phyloP scores from a whole-genome alignment of 2,329 filamentous ascomycete genomes.

The Didymella lethalis region DNA sequence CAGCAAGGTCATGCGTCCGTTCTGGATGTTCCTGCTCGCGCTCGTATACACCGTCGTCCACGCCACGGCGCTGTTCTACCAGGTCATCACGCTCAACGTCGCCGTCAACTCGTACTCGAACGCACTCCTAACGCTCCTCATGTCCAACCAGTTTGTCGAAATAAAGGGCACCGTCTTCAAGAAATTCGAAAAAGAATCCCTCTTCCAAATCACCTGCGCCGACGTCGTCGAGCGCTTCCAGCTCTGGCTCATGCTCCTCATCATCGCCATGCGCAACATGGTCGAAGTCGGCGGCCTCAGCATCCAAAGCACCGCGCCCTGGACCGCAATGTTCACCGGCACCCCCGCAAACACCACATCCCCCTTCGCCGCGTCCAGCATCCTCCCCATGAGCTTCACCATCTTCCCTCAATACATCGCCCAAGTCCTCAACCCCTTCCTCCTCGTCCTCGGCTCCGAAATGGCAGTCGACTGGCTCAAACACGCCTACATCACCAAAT shows the following conservation, averaged over 20 bases:
- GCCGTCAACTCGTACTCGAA: constrained; percentile 99
- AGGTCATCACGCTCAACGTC: constrained; percentile 96
- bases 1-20: constrained; percentile 86
- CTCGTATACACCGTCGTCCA: constrained; percentile 89
- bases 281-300: constrained; percentile 92
- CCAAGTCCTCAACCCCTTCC: constrained; percentile 89
- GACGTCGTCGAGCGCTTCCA: constrained; percentile 98
- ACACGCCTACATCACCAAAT: constrained; percentile 97
- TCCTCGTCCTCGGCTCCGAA: constrained; percentile 93
- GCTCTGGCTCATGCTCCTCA: constrained; percentile 94
- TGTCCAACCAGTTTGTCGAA: constrained; percentile 98
- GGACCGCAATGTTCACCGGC: constrained; percentile 40
- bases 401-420: constrained; percentile 86
- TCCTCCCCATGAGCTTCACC: constrained; percentile 89
- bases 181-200: constrained; percentile 96
- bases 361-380: constrained; percentile 69
- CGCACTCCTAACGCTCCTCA: constrained; percentile 85
- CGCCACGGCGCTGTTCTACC: constrained; percentile 89
- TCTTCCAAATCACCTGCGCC: constrained; percentile 95
- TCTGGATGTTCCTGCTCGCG: constrained; percentile 89
- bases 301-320: constrained; percentile 48
- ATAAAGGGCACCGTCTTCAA: constrained; percentile 99
- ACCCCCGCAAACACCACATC: constrained; percentile 55
- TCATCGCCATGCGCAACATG: constrained; percentile 94
- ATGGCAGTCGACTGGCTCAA: constrained; percentile 98